Base-by-base conservation (phyloP, 2,329 filamentous ascomycete species). In the Trichoderma harzianum region DNA sequence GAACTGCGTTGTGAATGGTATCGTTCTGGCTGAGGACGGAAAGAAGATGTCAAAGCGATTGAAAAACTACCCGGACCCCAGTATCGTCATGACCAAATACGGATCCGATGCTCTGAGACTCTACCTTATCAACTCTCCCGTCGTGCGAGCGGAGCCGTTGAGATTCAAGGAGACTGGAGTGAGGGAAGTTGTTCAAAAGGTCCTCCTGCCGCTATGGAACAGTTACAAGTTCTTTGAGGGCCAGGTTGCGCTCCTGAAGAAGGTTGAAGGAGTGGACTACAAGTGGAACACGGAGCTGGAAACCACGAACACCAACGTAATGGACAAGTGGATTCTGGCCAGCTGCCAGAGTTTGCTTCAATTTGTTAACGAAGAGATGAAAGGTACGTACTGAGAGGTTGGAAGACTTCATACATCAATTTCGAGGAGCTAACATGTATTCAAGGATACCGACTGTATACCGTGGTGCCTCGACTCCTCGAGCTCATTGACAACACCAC, bases 21-120 rank as follows among this genome's bases (percentile, higher is more conserved):
- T 97, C 74, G 94, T 98, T 5, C 87, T 98, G 53, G 95, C 95
- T 1, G 94, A 97, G 80, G 94, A 97, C 78, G 95, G 95, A 70
- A 98, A 97, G 86, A 98, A 98, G 86, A 98, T 98, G 95, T 97
- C 94, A 7, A 98, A 98, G 83, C 90, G 95, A 69, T 86, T 97
- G 72, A 97, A 98, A 85, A 98, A 98, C 82, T 98, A 97, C 81
- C 95, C 95, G 0, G 94, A 97, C 78, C 95, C 95, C 12, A 85
- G 85, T 71, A 84, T 94, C 66, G 89, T 98, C 75, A 96, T 98
- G 87, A 84, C 92, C 72, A 92, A 92, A 78, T 97, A 97, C 79
- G 95, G 95, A 24, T 95, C 94, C 2, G 95, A 98, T 83, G 94
- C 95, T 34, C 88, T 98, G 64, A 91, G 95, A 70, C 86, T 98